phyloP scores from a whole-genome alignment of 768 basidiomycete genomes.

The Lentinula boryana region DNA sequence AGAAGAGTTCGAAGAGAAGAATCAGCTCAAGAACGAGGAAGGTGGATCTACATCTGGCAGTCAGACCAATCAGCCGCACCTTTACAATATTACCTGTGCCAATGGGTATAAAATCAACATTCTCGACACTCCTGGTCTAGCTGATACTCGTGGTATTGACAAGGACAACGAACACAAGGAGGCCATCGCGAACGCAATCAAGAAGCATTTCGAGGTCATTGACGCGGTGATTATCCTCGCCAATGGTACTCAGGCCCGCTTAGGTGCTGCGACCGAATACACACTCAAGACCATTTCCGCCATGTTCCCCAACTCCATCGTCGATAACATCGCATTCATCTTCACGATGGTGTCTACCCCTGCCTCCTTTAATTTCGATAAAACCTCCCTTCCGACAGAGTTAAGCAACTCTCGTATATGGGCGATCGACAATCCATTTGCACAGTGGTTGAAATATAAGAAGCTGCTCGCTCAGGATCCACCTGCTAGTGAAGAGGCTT shows the following conservation, averaged over 20 bases:
- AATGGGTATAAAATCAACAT: conserved; percentile 12
- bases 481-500: background rate
- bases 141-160: conserved; percentile 20
- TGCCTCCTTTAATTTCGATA: conserved; percentile 17
- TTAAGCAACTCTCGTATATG: background rate
- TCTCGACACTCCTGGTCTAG: conserved; percentile 23
- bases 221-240: conserved; percentile 23
- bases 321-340: conserved; percentile 20
- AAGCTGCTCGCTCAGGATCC: background rate
- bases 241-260: conserved; percentile 18
- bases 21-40: background rate
- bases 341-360: conserved; percentile 17
- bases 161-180: conserved; percentile 18
- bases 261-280: conserved; percentile 19
- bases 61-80: background rate
- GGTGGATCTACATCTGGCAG: background rate
- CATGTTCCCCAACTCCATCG: conserved; percentile 19
- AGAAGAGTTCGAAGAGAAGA: background rate
- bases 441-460: background rate
- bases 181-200: conserved; percentile 17
- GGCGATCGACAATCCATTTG: background rate
- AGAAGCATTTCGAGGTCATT: conserved; percentile 12
- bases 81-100: background rate
- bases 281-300: conserved; percentile 15
- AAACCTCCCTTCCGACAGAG: background rate